Evolutionary conservation across 1,284 basidiomycete species (phyloP), one percentile per base, ranked within the genome.

Genomic region (Leccinum fuscescens): DNA sequence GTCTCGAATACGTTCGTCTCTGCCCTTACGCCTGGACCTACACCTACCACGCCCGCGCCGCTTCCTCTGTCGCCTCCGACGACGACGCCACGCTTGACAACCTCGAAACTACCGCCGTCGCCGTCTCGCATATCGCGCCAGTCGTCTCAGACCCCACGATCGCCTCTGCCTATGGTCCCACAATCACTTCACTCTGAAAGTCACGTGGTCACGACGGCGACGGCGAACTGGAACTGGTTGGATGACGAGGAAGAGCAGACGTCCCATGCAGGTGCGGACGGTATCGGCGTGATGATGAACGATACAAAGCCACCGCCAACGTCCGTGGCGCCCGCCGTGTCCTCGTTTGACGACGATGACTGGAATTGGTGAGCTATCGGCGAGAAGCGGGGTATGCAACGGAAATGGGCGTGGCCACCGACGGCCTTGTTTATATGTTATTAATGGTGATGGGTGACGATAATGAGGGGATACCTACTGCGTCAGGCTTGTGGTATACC

Each of bases 1-100:
- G 82, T 90, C 39, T 86, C 85, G 3, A 79, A 80, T 61, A 79
- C 82, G 27, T 75, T 89, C 35, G 79, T 80, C 7, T 79, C 81
- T 6, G 86, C 81, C 0, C 76, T 88, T 9, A 66, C 74, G 1
- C 66, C 69, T 0, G 62, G 71, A 9, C 72, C 72, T 1, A 70
- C 60, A 2, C 48, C 72, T 11, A 73, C 69, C 3, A 72, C 72
- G 0, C 72, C 69, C 0, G 72, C 69, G 1, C 67, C 69, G 0
- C 39, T 76, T 62, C 54, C 71, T 55, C 0, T 17, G 42, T 44
- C 8, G 17, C 42, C 42, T 44, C 50, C 9, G 4, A 4, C 35
- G 22, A 27, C 54, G 9, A 15, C 52, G 8, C 17, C 2, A 6
- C 42, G n/a, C 20, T 20, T 22, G 24, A 39, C 31, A 4, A 3